These are phyloP conservation scores for Hyaloperonospora brassicae DNA, from an alignment of 352 stramenopile genomes.

Conservation along the genomic window DNA sequence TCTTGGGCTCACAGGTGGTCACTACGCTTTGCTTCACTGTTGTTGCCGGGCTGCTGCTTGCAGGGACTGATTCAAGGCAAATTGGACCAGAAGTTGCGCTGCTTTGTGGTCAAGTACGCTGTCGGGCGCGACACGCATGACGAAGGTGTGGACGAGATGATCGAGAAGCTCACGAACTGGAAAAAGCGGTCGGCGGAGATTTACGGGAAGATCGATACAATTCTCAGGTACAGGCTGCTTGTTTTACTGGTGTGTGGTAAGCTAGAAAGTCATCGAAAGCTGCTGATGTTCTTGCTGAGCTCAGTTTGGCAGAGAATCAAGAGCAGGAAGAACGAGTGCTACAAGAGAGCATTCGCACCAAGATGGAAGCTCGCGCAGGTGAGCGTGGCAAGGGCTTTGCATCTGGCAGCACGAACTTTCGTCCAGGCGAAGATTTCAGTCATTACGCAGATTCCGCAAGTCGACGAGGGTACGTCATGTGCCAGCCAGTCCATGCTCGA, in stretches of 20 bases:
- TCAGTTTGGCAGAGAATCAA: constrained; percentile 46
- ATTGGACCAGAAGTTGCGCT: constrained; percentile 80
- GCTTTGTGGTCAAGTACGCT: constrained; percentile 81
- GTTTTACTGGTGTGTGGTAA: neutral
- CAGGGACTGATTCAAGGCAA: constrained; percentile 87
- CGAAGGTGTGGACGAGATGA: constrained; percentile 84
- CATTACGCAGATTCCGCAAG: constrained; percentile 33
- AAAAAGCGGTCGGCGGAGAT: constrained; percentile 55
- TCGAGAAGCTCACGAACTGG: constrained; percentile 81
- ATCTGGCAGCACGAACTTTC: constrained; percentile 22
- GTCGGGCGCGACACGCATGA: constrained; percentile 82
- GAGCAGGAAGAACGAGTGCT: constrained; percentile 41
- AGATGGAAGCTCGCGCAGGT: constrained; percentile 41
- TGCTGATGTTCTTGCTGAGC: neutral
- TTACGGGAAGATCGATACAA: constrained; percentile 54
- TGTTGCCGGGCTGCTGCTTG: neutral
- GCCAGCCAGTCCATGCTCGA: too few relatives aligned
- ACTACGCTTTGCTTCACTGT: neutral
- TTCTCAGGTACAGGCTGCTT: constrained; percentile 25
- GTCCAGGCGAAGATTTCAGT: constrained; percentile 37
- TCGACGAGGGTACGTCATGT: constrained; percentile 37
- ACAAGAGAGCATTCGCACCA: constrained; percentile 44
- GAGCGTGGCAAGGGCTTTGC: constrained; percentile 39
- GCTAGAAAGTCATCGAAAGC: too few relatives aligned
- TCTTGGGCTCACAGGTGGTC: neutral